Conservation (phyloP, 192 early-diverging fungal genomes). For the Cetraspora pellucida region DNA sequence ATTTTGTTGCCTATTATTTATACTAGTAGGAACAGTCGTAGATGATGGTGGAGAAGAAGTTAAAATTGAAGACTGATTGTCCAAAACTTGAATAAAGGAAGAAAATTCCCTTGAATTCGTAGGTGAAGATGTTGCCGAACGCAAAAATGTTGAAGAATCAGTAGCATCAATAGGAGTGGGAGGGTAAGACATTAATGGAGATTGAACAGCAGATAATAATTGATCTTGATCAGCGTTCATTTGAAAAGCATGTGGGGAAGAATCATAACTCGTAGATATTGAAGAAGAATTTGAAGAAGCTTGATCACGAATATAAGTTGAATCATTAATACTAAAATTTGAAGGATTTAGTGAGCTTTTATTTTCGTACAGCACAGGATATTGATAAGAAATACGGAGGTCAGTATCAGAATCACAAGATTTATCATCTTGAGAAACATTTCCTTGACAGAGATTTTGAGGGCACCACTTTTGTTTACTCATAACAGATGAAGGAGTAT, state of each 20-base stretch:
- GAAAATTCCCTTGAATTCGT: neutral
- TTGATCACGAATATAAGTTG: neutral
- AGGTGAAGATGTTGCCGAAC: neutral
- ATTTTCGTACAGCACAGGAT: no score
- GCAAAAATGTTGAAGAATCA: neutral
- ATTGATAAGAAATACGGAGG: no score
- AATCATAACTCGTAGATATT: neutral
- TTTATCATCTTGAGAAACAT: no score
- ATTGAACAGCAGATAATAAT: neutral
- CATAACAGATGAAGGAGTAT: no score
- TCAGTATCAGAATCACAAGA: no score
- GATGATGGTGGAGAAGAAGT: neutral
- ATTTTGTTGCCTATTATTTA: no score
- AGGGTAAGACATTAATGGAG: neutral
- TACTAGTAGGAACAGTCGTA: no score
- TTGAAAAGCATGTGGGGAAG: neutral
- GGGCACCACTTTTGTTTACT: no score
- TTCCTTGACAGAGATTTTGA: no score
- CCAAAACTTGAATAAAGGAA: neutral
- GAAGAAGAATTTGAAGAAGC: neutral
- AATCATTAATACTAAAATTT: no score
- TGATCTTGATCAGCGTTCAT: neutral
- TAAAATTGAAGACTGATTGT: neutral
- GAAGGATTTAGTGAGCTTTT: no score
- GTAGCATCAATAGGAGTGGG: neutral